Conservation (phyloP, 2,329 filamentous ascomycete genomes). For the Phyllosticta capitalensis region DNA sequence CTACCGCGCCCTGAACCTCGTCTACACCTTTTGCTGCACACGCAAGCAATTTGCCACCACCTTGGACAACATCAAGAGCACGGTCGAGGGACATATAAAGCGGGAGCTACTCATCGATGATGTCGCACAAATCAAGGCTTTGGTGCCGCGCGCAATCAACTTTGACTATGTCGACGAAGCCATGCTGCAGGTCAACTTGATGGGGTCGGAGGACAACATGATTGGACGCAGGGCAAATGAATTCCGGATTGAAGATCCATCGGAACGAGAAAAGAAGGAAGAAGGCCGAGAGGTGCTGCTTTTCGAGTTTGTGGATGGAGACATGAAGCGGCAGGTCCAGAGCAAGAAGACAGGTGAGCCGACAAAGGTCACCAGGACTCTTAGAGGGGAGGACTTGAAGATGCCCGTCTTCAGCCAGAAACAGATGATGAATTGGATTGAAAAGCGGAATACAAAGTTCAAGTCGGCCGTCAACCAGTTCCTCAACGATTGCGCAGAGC, state of each 20-base stretch:
- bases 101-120: constrained; percentile 62
- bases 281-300: constrained; percentile 62
- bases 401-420: constrained; percentile 91
- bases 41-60: constrained; percentile 88
- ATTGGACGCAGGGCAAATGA: constrained; percentile 46
- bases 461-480: constrained; percentile 66
- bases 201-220: constrained; percentile 58
- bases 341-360: constrained; percentile 65
- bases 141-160: constrained; percentile 68
- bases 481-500: constrained; percentile 60
- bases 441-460: constrained; percentile 82
- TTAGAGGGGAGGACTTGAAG: constrained; percentile 70
- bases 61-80: constrained; percentile 73
- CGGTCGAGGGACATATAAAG: constrained; percentile 76
- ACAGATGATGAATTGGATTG: constrained; percentile 81
- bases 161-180: constrained; percentile 83
- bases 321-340: constrained; percentile 71
- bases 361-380: constrained; percentile 55
- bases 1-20: constrained; percentile 78
- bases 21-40: constrained; percentile 91
- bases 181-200: constrained; percentile 69
- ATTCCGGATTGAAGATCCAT: constrained; percentile 15
- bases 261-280: constrained; percentile 26
- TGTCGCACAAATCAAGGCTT: constrained; percentile 68
- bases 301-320: constrained; percentile 88